phyloP scores from a whole-genome alignment of 2,329 filamentous ascomycete genomes.

The Biscogniauxia mediterranea region DNA sequence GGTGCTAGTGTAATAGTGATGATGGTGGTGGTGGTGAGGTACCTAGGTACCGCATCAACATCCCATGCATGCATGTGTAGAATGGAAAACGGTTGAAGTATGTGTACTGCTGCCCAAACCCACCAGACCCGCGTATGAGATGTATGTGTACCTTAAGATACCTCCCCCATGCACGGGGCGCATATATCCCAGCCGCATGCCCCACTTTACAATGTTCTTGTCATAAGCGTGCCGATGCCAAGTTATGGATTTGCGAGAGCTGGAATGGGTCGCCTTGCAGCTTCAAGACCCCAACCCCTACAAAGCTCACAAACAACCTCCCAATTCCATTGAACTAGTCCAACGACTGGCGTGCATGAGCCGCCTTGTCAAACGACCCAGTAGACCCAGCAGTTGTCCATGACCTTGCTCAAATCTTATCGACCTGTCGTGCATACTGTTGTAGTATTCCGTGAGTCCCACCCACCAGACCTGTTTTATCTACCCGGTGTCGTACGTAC shows the following conservation, averaged over 20 bases:
- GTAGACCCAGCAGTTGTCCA: neutral
- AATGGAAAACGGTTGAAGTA: neutral
- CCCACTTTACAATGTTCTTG: neutral
- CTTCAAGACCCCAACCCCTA: constrained; percentile 3
- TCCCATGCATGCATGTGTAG: too few relatives aligned
- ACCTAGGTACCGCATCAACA: too few relatives aligned
- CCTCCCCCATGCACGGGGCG: neutral
- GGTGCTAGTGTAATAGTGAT: too few relatives aligned
- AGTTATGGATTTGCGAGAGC: neutral
- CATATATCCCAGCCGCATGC: neutral
- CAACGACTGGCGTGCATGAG: constrained; percentile 20
- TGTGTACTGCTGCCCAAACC: neutral
- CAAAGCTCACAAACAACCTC: constrained; percentile 3
- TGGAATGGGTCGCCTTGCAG: neutral
- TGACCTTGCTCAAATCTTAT: constrained; percentile 13
- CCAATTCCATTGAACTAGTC: neutral
- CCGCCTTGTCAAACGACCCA: constrained; percentile 19
- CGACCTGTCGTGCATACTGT: constrained; percentile 17
- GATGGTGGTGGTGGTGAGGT: too few relatives aligned
- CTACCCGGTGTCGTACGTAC: neutral
- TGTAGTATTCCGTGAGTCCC: constrained; percentile 12
- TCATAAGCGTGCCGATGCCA: constrained; percentile 3
- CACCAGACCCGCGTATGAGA: neutral
- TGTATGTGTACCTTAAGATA: neutral
- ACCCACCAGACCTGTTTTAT: neutral